These are phyloP conservation scores for Aphanoascus verrucosus DNA, from an alignment of 2,329 filamentous ascomycete genomes.

Conservation along the genomic window DNA sequence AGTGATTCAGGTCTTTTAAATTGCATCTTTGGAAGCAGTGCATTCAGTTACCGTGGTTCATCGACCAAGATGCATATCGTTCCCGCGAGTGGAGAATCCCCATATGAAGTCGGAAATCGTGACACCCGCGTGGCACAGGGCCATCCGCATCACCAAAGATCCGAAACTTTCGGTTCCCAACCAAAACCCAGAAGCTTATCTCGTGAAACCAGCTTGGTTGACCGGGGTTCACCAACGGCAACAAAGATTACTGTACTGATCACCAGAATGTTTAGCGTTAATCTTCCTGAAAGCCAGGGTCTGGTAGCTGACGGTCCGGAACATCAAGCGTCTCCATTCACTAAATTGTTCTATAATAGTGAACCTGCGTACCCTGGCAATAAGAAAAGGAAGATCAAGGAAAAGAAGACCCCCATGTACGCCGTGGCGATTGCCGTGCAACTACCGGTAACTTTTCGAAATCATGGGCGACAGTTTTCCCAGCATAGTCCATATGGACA, in stretches of 20 bases:
- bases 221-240: constrained; percentile 18
- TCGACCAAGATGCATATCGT: constrained; percentile 53
- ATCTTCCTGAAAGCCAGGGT: constrained; percentile 39
- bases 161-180: constrained; percentile 30
- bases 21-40: constrained; percentile 51
- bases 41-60: constrained; percentile 48
- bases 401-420: constrained; percentile 49
- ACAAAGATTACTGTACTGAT: constrained; percentile 45
- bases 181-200: constrained; percentile 15
- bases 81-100: constrained; percentile 31
- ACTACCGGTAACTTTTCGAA: constrained; percentile 36
- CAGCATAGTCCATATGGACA: constrained; percentile 26
- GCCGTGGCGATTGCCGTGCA: constrained; percentile 48
- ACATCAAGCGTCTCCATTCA: constrained; percentile 21
- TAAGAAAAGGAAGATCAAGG: constrained; percentile 39
- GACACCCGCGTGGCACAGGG: constrained; percentile 15
- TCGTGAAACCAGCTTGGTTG: constrained; percentile 18
- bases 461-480: constrained; percentile 27
- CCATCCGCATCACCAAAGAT: constrained; percentile 29
- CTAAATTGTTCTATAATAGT: constrained; percentile 27
- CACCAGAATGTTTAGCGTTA: constrained; percentile 50
- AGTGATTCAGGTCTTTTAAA: constrained; percentile 45
- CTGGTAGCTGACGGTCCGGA: constrained; percentile 28
- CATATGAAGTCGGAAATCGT: constrained; percentile 18
- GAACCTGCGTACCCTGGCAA: constrained; percentile 31